phyloP scores from a whole-genome alignment of 2,329 filamentous ascomycete species.

The Emericellopsis cladophorae region DNA sequence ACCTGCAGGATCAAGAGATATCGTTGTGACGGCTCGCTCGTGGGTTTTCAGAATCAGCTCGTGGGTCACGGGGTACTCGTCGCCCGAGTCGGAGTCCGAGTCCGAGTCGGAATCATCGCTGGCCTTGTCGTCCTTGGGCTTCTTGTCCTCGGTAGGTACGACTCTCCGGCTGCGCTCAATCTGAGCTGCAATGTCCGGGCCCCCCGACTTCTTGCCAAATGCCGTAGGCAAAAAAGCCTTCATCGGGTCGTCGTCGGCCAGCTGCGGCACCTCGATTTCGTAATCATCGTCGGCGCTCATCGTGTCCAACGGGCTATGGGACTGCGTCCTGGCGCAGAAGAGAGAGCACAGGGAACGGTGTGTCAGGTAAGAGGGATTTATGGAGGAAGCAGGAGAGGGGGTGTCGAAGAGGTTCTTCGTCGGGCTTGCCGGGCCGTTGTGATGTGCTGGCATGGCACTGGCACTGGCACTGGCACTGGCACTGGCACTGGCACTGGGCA shows the following conservation, averaged over 20 bases:
- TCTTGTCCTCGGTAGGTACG: constrained; percentile 11
- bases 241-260: constrained; percentile 56
- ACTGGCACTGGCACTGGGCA: too few species aligned
- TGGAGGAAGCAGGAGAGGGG: background rate
- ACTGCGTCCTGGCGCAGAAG: background rate
- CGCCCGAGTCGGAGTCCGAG: too few species aligned
- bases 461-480: too few species aligned
- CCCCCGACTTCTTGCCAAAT: constrained; percentile 72
- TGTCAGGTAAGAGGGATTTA: constrained; percentile 4
- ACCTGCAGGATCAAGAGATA: constrained; percentile 75
- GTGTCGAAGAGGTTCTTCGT: too few species aligned
- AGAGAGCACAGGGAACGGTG: constrained; percentile 3
- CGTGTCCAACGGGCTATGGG: constrained; percentile 6
- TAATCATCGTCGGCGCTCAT: constrained; percentile 52
- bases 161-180: constrained; percentile 64
- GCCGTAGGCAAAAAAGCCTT: constrained; percentile 66
- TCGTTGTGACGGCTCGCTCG: constrained; percentile 71
- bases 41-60: constrained; percentile 90
- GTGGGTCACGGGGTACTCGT: constrained; percentile 86
- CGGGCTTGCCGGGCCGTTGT: too few species aligned
- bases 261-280: constrained; percentile 38
- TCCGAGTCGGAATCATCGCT: constrained; percentile 26
- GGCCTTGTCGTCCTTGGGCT: constrained; percentile 28
- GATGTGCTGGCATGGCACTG: too few species aligned
- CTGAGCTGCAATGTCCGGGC: constrained; percentile 64